A percentile compares a stretch with the other conserved stretches of the same genome.
phyloP scores from a whole-genome alignment of 352 stramenopile species.

The Aphanomyces euteiches region DNA sequence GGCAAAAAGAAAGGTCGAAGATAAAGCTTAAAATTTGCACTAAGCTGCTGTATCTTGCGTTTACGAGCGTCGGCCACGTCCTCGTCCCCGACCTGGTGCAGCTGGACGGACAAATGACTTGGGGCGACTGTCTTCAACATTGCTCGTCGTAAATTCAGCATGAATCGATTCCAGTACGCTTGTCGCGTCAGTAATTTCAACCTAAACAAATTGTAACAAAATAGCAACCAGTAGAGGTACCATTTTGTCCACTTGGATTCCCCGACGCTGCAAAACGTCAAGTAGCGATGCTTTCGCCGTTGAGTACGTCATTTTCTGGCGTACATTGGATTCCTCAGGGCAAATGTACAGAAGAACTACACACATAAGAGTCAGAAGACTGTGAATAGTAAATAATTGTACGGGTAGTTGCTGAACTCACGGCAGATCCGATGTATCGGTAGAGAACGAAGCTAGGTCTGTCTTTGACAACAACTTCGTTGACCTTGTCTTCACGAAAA shows the following conservation, averaged over 20 bases:
- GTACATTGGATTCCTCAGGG: slow-evolving; percentile 78
- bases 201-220: slow-evolving; percentile 32
- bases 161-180: slow-evolving; percentile 63
- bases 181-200: slow-evolving; percentile 69
- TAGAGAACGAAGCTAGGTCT: slow-evolving; percentile 75
- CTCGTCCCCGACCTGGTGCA: slow-evolving; percentile 56
- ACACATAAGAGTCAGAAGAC: background rate
- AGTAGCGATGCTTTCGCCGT: slow-evolving; percentile 85
- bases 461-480: slow-evolving; percentile 54
- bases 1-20: slow-evolving; percentile 78
- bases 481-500: slow-evolving; percentile 38
- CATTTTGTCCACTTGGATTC: slow-evolving; percentile 69
- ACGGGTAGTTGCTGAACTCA: slow-evolving; percentile 34
- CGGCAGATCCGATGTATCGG: slow-evolving; percentile 50
- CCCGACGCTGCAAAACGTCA: slow-evolving; percentile 53
- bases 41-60: background rate
- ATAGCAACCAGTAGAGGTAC: slow-evolving; percentile 31
- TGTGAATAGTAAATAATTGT: slow-evolving; percentile 34
- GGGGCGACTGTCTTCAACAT: slow-evolving; percentile 61
- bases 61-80: slow-evolving; percentile 45
- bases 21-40: slow-evolving; percentile 41
- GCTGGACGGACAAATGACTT: slow-evolving; percentile 71
- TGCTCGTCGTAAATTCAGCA: slow-evolving; percentile 46
- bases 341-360: slow-evolving; percentile 89
- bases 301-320: slow-evolving; percentile 90